Evolutionary conservation across 225 moss, liverwort and hornwort species (phyloP), one percentile per base, ranked within the genome.

Genomic region (Polytrichum formosum): DNA sequence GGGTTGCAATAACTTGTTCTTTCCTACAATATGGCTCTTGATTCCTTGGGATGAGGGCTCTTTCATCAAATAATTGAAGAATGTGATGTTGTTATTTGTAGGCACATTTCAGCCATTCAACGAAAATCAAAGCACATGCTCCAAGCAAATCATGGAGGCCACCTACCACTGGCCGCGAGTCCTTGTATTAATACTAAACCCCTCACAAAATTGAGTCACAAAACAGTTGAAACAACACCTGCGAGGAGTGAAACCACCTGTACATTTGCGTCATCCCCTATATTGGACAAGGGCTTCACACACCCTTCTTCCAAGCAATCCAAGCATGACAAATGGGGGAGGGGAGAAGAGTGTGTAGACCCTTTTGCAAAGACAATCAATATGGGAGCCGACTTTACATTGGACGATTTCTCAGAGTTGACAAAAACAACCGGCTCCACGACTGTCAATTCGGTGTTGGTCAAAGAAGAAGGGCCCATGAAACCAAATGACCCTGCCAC

Each of bases 391-490:
- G 64, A 67, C 0, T 76, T 85, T 8, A 71, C 73, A 2, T 4
- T 55, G 55, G 73, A 74, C 18, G 76, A 81, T 0, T 30, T 81
- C 0, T 74, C 84, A 0, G 77, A 84, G 28, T 80, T 81, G 72
- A 26, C 68, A 18, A 77, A 78, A 29, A 81, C 75, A 0, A 85
- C 73, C 5, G 73, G 78, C 4, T 81, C 84, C 2, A 84, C 70
- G 4, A 75, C 60, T 17, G 67, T 58, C 53, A 75, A 75, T 33
- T 75, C 81, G 1, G 22, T 76, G 59, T 64, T 56, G 65, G 70
- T 78, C 1, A 70, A 76, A 0, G 73, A 74, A 56, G 70, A 76
- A 77, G 46, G 16, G 46, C 46, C 53, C 25, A 55, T 26, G 18
- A 53, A 16, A 7, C 13, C 46, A 16, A 25, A 18, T 2, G 46